A percentile compares a stretch with the other conserved stretches of the same genome.
These are phyloP conservation scores for Papiliotrema nemorosa DNA, from an alignment of 1,284 basidiomycete species.

Conservation along the genomic window DNA sequence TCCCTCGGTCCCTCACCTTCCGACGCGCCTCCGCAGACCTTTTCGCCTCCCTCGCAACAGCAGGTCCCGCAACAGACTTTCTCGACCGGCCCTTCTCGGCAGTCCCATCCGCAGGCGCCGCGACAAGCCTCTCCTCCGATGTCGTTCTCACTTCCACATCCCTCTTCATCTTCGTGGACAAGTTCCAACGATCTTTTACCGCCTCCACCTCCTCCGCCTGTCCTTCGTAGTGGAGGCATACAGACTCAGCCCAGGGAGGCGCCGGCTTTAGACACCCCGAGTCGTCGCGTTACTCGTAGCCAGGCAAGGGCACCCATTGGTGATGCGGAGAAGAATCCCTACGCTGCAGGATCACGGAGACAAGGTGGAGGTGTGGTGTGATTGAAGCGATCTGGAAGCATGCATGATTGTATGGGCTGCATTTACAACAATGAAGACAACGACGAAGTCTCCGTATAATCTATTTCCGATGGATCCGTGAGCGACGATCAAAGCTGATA, in stretches of 20 bases:
- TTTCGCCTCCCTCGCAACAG: conserved; percentile 9
- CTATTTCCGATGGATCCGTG: too few relatives aligned
- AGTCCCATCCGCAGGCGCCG: conserved; percentile 8
- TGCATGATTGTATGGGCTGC: too few relatives aligned
- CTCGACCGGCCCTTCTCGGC: conserved; percentile 6
- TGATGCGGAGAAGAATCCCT: conserved; percentile 41
- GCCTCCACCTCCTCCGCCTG: conserved; percentile 43
- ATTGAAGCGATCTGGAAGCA: background rate
- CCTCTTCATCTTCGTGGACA: conserved; percentile 40
- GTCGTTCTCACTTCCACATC: conserved; percentile 35
- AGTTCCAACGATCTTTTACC: conserved; percentile 41
- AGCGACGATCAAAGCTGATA: background rate
- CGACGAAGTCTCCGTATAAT: too few relatives aligned
- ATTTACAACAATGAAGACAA: too few relatives aligned
- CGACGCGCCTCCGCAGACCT: background rate
- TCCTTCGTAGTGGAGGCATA: conserved; percentile 39
- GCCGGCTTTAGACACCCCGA: conserved; percentile 26
- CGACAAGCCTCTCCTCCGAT: conserved; percentile 4
- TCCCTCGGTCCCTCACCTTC: conserved; percentile 5
- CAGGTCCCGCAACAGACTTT: conserved; percentile 8
- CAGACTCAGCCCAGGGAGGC: conserved; percentile 23
- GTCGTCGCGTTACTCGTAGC: conserved; percentile 35
- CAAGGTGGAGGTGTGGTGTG: conserved; percentile 41
- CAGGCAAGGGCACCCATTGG: conserved; percentile 34
- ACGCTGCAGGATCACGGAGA: conserved; percentile 31